phyloP scores from a whole-genome alignment of 345 rosid genomes.

The Salix caprea region DNA sequence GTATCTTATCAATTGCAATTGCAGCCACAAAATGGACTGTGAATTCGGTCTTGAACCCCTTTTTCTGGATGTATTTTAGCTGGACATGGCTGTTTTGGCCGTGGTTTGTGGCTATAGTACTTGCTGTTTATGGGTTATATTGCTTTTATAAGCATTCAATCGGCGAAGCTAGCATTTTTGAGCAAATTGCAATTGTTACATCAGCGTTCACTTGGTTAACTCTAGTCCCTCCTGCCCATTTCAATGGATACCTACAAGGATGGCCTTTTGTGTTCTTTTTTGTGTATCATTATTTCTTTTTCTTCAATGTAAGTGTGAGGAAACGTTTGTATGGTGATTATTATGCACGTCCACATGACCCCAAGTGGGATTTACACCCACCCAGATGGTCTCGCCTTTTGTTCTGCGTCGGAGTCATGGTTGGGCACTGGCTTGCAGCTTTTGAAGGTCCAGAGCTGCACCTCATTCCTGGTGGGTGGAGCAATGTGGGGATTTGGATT shows the following conservation, averaged over 20 bases:
- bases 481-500: slow-evolving; percentile 65
- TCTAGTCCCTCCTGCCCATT: slow-evolving; percentile 73
- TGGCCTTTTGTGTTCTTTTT: slow-evolving; percentile 89
- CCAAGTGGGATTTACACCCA: slow-evolving; percentile 72
- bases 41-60: slow-evolving; percentile 51
- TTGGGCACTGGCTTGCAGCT: slow-evolving; percentile 83
- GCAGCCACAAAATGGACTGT: slow-evolving; percentile 56
- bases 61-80: slow-evolving; percentile 91
- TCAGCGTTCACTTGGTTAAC: slow-evolving; percentile 80
- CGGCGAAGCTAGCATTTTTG: slow-evolving; percentile 60
- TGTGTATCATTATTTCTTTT: slow-evolving; percentile 83
- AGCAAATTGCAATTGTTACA: slow-evolving; percentile 74
- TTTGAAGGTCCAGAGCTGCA: slow-evolving; percentile 91
- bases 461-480: slow-evolving; percentile 62
- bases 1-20: slow-evolving; percentile 44
- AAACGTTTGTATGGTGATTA: slow-evolving; percentile 78
- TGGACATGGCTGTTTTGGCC: slow-evolving; percentile 97
- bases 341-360: slow-evolving; percentile 54
- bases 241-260: slow-evolving; percentile 82
- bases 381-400: slow-evolving; percentile 52
- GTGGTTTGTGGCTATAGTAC: slow-evolving; percentile 59
- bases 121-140: slow-evolving; percentile 56
- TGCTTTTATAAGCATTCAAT: slow-evolving; percentile 53
- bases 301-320: slow-evolving; percentile 73
- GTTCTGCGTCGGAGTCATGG: slow-evolving; percentile 56